These are phyloP conservation scores for Malassezia sympodialis DNA, from an alignment of 1,284 basidiomycete species.

Conservation along the genomic window DNA sequence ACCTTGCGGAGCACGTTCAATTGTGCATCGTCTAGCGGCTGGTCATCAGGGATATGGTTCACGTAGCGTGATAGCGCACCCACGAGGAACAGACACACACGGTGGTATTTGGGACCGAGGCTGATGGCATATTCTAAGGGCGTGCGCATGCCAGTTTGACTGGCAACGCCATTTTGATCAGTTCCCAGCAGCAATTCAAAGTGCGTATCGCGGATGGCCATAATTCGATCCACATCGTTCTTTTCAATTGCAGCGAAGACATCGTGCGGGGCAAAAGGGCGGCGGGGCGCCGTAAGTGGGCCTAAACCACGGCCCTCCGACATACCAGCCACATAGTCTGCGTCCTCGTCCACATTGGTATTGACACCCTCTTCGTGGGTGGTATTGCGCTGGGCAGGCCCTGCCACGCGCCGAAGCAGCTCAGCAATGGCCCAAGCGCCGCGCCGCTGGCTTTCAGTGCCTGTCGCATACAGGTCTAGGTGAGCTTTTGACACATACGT, in stretches of 20 bases:
- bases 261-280: conserved; percentile 36
- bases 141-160: conserved; percentile 14
- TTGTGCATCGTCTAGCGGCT: conserved; percentile 15
- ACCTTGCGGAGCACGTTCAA: conserved; percentile 33
- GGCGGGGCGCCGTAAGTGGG: background rate
- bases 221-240: conserved; percentile 38
- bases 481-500: background rate
- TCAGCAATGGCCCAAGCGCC: background rate
- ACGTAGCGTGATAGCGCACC: conserved; percentile 42
- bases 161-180: background rate
- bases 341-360: background rate
- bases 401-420: background rate
- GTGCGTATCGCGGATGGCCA: conserved; percentile 36
- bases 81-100: conserved; percentile 31
- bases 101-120: conserved; percentile 34
- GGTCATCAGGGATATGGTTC: conserved; percentile 40
- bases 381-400: conserved; percentile 8
- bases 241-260: conserved; percentile 41
- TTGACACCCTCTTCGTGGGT: conserved; percentile 4
- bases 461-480: background rate
- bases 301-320: background rate
- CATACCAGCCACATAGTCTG: background rate
- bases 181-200: conserved; percentile 40
- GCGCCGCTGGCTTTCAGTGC: background rate
- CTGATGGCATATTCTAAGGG: conserved; percentile 37